Base-by-base conservation (phyloP, 179 eudicot species). In the Beta lomatogona region DNA sequence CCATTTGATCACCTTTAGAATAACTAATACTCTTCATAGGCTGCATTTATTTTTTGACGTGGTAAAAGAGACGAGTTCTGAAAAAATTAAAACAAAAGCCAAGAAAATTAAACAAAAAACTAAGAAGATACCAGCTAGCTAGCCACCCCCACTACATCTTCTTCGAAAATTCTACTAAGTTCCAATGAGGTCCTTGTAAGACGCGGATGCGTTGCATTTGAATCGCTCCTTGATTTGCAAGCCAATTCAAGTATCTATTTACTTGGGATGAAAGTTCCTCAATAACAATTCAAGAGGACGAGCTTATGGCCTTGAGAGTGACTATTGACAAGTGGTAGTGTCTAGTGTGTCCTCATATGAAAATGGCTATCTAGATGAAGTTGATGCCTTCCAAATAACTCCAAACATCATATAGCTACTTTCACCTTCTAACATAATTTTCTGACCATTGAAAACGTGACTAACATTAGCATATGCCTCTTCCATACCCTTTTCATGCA, bases 251-350 rank as follows among this genome's bases (percentile, higher is more conserved):
- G 41, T 0, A 60, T 60, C 22, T 19, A 19, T 21, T 22, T 60
- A 22, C 65, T 60, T 60, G 28, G 28, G 3, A 60, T 60, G 65
- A n/a, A n/a, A 60, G n/a, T 72, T n/a, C 21, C 41, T 21, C 18
- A 22, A 50, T 70, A 53, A 22, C 25, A 44, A 70, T 6, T 19
- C 22, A 4, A 19, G 12, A 19, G 67, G 16, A 18, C 4, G 31
- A 57, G 53, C 31, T 58, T 58, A 75, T 75, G 78, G 67, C 31
- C 28, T 8, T 58, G 78, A 75, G 44, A 75, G 12, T 13, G 53
- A 75, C 66, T 31, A 58, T 15, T 75, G 64, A 58, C 66, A 36
- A 75, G 54, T 59, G 25, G n/a, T n/a, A n/a, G n/a, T n/a, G n/a
- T n/a, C n/a, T n/a, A n/a, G n/a, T n/a, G 65, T 60, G 65, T 19